Conservation (phyloP, 1,284 basidiomycete genomes). For the Rhodotorula sp. region DNA sequence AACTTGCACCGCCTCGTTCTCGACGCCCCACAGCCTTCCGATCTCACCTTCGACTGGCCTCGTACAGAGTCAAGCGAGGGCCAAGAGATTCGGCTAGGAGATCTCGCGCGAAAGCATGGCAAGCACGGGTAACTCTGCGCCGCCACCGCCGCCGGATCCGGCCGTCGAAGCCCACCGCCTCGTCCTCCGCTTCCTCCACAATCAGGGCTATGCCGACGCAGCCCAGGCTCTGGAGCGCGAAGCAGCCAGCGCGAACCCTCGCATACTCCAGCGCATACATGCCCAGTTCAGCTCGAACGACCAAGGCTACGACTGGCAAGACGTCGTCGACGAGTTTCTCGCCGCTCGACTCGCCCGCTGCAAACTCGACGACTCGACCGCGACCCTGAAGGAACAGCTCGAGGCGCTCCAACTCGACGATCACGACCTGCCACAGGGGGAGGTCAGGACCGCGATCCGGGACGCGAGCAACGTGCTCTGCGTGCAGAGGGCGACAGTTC, state of each 20-base stretch:
- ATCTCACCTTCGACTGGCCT: background rate
- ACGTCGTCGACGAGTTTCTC: slow-evolving; percentile 36
- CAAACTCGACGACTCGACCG: slow-evolving; percentile 12
- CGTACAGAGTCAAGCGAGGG: background rate
- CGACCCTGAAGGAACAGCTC: slow-evolving; percentile 16
- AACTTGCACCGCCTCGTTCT: too few species aligned
- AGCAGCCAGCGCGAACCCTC: slow-evolving; percentile 3
- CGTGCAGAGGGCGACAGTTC: slow-evolving; percentile 21
- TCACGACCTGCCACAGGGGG: background rate
- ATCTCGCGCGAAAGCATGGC: background rate
- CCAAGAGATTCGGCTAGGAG: too few species aligned
- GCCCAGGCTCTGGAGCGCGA: slow-evolving; percentile 27
- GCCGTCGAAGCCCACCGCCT: slow-evolving; percentile 18
- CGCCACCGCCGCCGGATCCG: background rate
- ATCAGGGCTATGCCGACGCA: slow-evolving; percentile 18
- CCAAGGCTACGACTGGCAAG: slow-evolving; percentile 16
- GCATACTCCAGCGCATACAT: slow-evolving; percentile 6
- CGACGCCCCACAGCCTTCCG: background rate
- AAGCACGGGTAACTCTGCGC: background rate
- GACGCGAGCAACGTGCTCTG: slow-evolving; percentile 40
- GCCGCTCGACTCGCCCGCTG: slow-evolving; percentile 10
- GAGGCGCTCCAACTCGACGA: slow-evolving; percentile 1
- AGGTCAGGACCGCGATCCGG: slow-evolving; percentile 20
- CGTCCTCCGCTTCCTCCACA: slow-evolving; percentile 27
- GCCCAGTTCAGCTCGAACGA: slow-evolving; percentile 6